These are phyloP conservation scores for Candida insectorum DNA, from an alignment of 805 yeast genomes.

Conservation along the genomic window DNA sequence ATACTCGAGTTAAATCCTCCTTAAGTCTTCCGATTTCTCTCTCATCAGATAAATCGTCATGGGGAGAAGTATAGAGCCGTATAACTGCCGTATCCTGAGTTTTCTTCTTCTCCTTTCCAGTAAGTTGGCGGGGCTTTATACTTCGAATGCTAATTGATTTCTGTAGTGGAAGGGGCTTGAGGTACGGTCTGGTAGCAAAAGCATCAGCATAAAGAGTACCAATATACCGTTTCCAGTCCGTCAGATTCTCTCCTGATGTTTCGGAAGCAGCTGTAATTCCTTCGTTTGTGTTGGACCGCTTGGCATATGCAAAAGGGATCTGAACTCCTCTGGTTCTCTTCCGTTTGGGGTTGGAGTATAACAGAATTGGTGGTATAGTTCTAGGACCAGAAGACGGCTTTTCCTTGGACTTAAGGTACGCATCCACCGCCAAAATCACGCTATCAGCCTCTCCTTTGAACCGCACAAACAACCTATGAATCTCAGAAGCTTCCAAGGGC, in stretches of 20 bases:
- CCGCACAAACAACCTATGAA: constrained; percentile 3
- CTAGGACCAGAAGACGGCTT: background rate
- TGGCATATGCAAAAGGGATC: constrained; percentile 12
- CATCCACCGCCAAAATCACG: constrained; percentile 10
- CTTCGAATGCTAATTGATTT: constrained; percentile 37
- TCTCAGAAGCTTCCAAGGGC: background rate
- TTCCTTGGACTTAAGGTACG: constrained; percentile 4
- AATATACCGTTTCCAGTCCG: constrained; percentile 40
- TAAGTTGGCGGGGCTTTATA: constrained; percentile 21
- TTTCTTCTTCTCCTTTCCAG: constrained; percentile 12
- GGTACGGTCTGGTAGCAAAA: constrained; percentile 69
- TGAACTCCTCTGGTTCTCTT: constrained; percentile 12
- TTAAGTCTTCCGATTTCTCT: constrained; percentile 77
- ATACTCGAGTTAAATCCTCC: constrained; percentile 60
- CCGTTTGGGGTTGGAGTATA: constrained; percentile 9
- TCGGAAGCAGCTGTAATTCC: background rate
- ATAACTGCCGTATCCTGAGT: constrained; percentile 29
- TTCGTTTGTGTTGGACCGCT: constrained; percentile 2
- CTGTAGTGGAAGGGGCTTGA: constrained; percentile 43
- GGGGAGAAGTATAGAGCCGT: constrained; percentile 24
- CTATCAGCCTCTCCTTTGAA: constrained; percentile 6
- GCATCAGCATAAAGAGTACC: constrained; percentile 62
- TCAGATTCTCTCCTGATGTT: constrained; percentile 5
- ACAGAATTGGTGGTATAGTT: constrained; percentile 13
- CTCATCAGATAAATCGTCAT: constrained; percentile 16